Evolutionary conservation across 2,329 filamentous ascomycete genomes (phyloP), one percentile per base, ranked within the genome.

Genomic region (Ophiostoma perfectum): DNA sequence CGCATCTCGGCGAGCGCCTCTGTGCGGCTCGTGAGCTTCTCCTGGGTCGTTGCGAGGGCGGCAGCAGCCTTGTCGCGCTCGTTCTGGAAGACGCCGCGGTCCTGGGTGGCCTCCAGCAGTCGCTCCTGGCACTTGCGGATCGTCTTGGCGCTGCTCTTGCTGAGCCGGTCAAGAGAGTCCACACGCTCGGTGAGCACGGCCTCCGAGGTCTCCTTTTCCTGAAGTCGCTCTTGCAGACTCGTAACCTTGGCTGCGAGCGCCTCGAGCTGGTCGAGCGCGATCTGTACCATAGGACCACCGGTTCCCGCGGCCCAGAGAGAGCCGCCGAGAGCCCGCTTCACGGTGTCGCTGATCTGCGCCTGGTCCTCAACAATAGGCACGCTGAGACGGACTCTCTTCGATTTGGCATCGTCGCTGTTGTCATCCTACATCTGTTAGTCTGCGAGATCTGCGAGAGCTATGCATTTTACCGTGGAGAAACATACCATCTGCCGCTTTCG

Each of bases 51-150:
- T 0, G 77, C 77, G 0, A 79, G 75, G 60, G 82, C 79, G 44
- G 77, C 74, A 44, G 74, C 70, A 2, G 77, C 78, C 4, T 72
- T 74, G 52, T 79, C 76, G 65, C 80, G 80, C 44, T 86, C 78
- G 27, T 75, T 78, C 72, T 86, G 80, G 55, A 82, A 83, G 5
- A 72, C 73, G 45, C 78, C 78, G 45, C 84, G 82, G 36, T 88
- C 85, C 68, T 81, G 76, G 5, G 86, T 74, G 2, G 85, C 83
- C 14, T 78, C 78, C 71, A 83, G 80, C 69, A 81, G 82, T 60
- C 79, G 80, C 7, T 77, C 74, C 65, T 85, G 81, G 4, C 86
- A 80, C 5, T 76, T 75, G 36, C 77, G 76, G 2, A 82, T 74
- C 1, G 82, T 82, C 36, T 76, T 77, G 65, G 81, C 76, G 66